Evolutionary conservation across 2,329 filamentous ascomycete genomes (phyloP).

Genomic region (Xylaria sp.): DNA sequence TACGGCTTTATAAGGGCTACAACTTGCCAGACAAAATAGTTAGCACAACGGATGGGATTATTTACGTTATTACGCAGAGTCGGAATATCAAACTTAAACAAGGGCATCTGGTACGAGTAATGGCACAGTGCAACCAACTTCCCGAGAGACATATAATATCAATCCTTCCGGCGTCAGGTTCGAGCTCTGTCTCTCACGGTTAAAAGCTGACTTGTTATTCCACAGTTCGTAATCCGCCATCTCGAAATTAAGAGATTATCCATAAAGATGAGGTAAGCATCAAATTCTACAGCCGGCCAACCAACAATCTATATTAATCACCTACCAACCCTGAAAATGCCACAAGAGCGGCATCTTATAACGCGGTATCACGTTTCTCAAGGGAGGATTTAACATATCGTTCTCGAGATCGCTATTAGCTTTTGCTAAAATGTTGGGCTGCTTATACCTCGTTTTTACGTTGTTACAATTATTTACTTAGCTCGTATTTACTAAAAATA

Average conservation of each 20-base stretch:
- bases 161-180: slow-evolving; percentile 1
- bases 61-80: too few relatives aligned
- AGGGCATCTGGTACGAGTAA: slow-evolving; percentile 32
- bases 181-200: neutral
- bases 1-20: too few relatives aligned
- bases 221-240: neutral
- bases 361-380: too few relatives aligned
- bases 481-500: neutral
- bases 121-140: slow-evolving; percentile 17
- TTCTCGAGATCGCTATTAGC: too few relatives aligned
- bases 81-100: slow-evolving; percentile 15
- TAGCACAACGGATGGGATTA: too few relatives aligned
- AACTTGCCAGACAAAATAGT: too few relatives aligned
- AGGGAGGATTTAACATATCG: too few relatives aligned
- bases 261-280: neutral
- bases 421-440: neutral
- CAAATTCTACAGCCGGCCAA: neutral
- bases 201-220: neutral
- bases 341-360: slow-evolving; percentile 22
- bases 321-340: slow-evolving; percentile 5
- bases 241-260: neutral
- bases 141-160: neutral
- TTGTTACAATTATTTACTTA: neutral
- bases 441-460: neutral
- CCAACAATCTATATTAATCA: neutral